Percentiles rank a stretch among this genome's conserved stretches.
Evolutionary conservation across 1,139 yeast species (phyloP).

Genomic region (Sugiyamaella novakii): DNA sequence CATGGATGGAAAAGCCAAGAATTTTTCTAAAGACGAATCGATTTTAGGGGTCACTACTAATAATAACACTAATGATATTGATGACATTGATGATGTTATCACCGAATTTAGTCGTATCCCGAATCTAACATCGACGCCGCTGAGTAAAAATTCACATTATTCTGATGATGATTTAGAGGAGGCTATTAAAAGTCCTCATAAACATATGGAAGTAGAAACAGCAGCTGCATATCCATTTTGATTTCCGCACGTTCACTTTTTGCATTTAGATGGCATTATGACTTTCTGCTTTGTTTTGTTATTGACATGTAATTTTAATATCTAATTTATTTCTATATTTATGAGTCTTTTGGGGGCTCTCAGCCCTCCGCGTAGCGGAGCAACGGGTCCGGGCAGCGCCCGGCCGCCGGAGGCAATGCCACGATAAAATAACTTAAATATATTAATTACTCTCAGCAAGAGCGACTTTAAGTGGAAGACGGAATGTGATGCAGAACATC

Average conservation of each 20-base stretch:
- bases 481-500: constrained; percentile 87
- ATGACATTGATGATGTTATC: constrained; percentile 8
- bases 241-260: not conserved
- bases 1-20: constrained; percentile 14
- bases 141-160: not conserved
- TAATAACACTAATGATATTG: not conserved
- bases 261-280: constrained; percentile 3
- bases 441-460: too few relatives aligned
- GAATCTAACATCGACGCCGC: constrained; percentile 9
- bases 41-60: not conserved
- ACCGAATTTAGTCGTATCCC: constrained; percentile 11
- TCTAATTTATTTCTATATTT: not conserved
- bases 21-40: not conserved
- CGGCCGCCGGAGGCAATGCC: constrained; percentile 6
- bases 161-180: constrained; percentile 8
- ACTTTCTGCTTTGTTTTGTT: not conserved
- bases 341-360: too few relatives aligned
- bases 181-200: constrained; percentile 13
- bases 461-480: constrained; percentile 78
- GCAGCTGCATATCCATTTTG: constrained; percentile 2
- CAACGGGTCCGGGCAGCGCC: not conserved
- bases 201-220: constrained; percentile 12
- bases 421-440: too few relatives aligned
- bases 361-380: not conserved
- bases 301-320: not conserved